Conservation (phyloP, 192 early-diverging fungal genomes). For the Pecoramyces ruminantium region DNA sequence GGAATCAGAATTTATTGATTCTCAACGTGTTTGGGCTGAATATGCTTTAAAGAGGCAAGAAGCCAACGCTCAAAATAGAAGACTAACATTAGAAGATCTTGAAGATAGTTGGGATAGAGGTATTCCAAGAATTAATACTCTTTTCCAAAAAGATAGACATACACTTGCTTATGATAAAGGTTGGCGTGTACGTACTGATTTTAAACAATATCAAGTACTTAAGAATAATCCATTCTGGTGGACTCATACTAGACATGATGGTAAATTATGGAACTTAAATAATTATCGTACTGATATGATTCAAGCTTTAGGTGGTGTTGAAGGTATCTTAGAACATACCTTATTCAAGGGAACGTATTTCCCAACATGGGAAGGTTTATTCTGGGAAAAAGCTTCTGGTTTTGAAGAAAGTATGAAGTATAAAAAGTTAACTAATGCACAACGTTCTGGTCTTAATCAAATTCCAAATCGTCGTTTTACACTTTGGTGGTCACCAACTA, state of each 20-base stretch:
- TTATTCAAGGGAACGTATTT: slow-evolving; percentile 97
- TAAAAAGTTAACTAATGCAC: slow-evolving; percentile 97
- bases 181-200: slow-evolving; percentile 91
- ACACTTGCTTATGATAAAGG: slow-evolving; percentile 98
- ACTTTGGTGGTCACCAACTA: slow-evolving; percentile 98
- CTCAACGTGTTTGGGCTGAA: slow-evolving; percentile 97
- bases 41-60: slow-evolving; percentile 95
- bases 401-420: slow-evolving; percentile 29
- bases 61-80: slow-evolving; percentile 88
- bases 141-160: slow-evolving; percentile 97
- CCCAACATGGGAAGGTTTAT: slow-evolving; percentile 95
- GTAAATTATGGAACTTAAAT: slow-evolving; percentile 45
- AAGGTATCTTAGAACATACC: slow-evolving; percentile 96
- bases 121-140: slow-evolving; percentile 93
- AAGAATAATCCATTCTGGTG: slow-evolving; percentile 94
- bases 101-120: slow-evolving; percentile 98
- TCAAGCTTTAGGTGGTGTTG: slow-evolving; percentile 94
- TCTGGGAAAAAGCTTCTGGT: slow-evolving; percentile 68
- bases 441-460: slow-evolving; percentile 93
- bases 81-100: slow-evolving; percentile 93
- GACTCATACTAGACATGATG: slow-evolving; percentile 47
- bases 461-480: slow-evolving; percentile 99
- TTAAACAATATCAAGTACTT: slow-evolving; percentile 92
- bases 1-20: slow-evolving; percentile 98
- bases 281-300: slow-evolving; percentile 99